Base-by-base conservation (phyloP, 768 basidiomycete species). In the Neoboletus brunneissimus region DNA sequence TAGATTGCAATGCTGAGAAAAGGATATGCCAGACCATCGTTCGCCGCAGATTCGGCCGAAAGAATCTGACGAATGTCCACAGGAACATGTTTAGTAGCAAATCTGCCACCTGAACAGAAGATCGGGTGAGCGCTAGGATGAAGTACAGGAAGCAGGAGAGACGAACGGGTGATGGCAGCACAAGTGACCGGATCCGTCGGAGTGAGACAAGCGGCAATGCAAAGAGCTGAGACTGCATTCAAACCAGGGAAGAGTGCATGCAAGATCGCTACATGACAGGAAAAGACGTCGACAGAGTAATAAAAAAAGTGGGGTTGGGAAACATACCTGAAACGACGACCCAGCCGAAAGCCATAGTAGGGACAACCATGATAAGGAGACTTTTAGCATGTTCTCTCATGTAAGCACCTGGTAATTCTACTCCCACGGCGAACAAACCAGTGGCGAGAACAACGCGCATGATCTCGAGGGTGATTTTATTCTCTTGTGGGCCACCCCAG, bases 131-230 rank as follows among this genome's bases (percentile, higher is more conserved):
- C 9, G 1, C 3, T 15, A 34, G 16, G 23, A 18, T 15, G 5
- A 49, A 7, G 22, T 27, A 4, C 20, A 25, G 38, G 9, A 46
- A 49, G 18, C 51, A 35, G 37, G 35, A 42, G 23, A 32, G 6
- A 67, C 79, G 29, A 50, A 83, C 87, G 86, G 3, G 88, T 87
- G 67, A 87, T 94, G 50, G 81, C 87, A 51, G 92, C 90, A 53
- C 89, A 92, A 49, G 96, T 87, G 62, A 96, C 90, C 0, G 96
- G 96, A 74, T 99, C 96, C 12, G 96, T 99, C 1, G 93, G 92
- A 0, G 94, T 95, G 25, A 95, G 77, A 59, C 91, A 94, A 2
- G 95, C 92, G 9, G 94, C 89, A 51, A 97, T 86, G 45, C 87
- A 91, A 5, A 98, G 81, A 32, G 87, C 84, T 0, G 91, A 89